Evolutionary conservation across 2,329 filamentous ascomycete genomes (phyloP).

Genomic region (Epichloe coenophiala): DNA sequence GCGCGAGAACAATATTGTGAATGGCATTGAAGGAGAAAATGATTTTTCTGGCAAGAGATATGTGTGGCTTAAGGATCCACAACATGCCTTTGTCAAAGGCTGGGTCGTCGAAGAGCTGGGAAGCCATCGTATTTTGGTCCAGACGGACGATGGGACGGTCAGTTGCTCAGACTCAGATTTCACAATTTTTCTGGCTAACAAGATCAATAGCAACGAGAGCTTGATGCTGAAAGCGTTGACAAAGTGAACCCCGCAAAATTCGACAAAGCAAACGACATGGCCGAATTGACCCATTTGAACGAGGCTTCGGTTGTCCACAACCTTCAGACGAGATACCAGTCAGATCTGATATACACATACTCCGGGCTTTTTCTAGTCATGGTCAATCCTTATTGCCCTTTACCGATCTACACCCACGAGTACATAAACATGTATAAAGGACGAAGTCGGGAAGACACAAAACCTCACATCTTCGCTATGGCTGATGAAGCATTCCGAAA

Average conservation of each 20-base stretch:
- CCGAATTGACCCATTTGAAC: constrained; percentile 93
- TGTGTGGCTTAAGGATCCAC: constrained; percentile 86
- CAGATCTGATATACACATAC: constrained; percentile 96
- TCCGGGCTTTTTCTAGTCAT: constrained; percentile 94
- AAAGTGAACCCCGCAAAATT: constrained; percentile 99
- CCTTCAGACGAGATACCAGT: constrained; percentile 83
- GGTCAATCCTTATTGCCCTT: constrained; percentile 87
- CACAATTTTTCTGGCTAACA: constrained; percentile 9
- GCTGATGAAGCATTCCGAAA: constrained; percentile 94
- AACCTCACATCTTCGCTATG: constrained; percentile 95
- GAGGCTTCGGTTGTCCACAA: constrained; percentile 98
- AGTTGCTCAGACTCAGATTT: constrained; percentile 19
- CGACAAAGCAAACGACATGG: constrained; percentile 99
- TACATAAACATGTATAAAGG: constrained; percentile 98
- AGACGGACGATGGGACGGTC: constrained; percentile 86
- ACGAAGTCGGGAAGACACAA: constrained; percentile 79
- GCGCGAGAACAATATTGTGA: constrained; percentile 39
- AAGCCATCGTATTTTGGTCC: constrained; percentile 60
- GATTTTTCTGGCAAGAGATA: constrained; percentile 98
- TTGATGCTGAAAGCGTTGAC: constrained; percentile 78
- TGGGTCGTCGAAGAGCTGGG: constrained; percentile 77
- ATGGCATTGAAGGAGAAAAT: constrained; percentile 87
- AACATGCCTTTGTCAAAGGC: constrained; percentile 80
- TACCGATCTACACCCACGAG: constrained; percentile 92
- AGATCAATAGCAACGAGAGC: constrained; percentile 59